These are phyloP conservation scores for Monarda citriodora DNA, from an alignment of 305 asterid genomes.

Conservation along the genomic window DNA sequence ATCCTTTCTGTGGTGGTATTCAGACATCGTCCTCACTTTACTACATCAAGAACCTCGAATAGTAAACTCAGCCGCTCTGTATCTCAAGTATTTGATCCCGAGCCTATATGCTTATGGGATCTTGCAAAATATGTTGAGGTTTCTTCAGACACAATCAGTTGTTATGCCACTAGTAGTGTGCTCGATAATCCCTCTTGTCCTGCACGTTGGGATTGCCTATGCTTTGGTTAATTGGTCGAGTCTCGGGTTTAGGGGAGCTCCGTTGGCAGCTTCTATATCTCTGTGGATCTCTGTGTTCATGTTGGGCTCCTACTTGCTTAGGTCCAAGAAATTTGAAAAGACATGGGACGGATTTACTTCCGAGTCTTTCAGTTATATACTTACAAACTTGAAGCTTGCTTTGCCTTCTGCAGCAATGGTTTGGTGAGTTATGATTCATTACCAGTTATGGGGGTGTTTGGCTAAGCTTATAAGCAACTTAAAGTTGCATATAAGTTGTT, in stretches of 20 bases:
- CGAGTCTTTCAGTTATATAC: conserved; percentile 40
- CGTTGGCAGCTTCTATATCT: conserved; percentile 69
- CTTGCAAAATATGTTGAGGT: conserved; percentile 68
- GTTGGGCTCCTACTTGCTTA: conserved; percentile 47
- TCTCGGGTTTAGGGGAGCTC: conserved; percentile 65
- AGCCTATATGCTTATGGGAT: conserved; percentile 69
- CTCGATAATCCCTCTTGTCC: conserved; percentile 47
- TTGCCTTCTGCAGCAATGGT: conserved; percentile 93
- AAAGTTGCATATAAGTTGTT: no score
- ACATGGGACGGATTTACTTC: conserved; percentile 66
- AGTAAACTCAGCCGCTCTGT: conserved; percentile 57
- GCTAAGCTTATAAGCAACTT: no score
- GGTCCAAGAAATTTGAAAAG: conserved; percentile 37
- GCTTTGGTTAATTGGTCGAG: conserved; percentile 44
- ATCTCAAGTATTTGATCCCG: conserved; percentile 63
- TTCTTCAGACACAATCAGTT: conserved; percentile 76
- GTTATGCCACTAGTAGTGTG: conserved; percentile 64
- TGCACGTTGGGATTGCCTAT: conserved; percentile 56
- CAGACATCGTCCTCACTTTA: conserved; percentile 40
- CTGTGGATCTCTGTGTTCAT: conserved; percentile 61
- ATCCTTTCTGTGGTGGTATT: conserved; percentile 70
- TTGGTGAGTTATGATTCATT: conserved; percentile 47
- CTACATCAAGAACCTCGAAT: conserved; percentile 70
- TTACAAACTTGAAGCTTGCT: conserved; percentile 55
- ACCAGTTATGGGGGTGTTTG: no score